Base-by-base conservation (phyloP, 176 grass and related monocot species). In the Ampelocalamus luodianensis region DNA sequence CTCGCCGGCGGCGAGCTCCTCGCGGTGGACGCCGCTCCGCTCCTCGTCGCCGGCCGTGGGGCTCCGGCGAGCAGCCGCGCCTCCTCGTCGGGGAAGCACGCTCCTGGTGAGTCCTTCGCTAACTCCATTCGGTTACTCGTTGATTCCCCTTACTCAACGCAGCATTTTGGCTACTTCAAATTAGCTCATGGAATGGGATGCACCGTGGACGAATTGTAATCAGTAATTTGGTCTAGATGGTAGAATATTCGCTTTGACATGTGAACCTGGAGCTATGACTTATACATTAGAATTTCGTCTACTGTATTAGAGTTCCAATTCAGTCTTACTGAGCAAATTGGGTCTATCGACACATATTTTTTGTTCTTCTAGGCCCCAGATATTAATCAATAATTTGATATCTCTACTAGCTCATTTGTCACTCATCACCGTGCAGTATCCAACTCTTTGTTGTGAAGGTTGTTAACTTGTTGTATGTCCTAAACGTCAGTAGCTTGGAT, bases 91-190 rank as follows among this genome's bases (percentile, higher is more conserved):
- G 9, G 68, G 74, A 27, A 23, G 17, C 6, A 32, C 68, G 2
- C 61, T 90, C 13, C 59, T 64, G 89, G 89, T 90, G 48, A 83
- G 79, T 1, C 34, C 24, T 4, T 34, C 3, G 22, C 11, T 26
- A 5, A 3, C 27, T 36, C 26, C 38, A 22, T 58, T 67, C 36
- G 11, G 16, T 10, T 46, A 44, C 49, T 60, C 18, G 23, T 54
- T 56, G 65, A 4, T 68, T 68, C 34, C 10, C 23, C 16, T 76
- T 46, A 0, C 48, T n/a, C 15, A 10, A 46, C 5, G 2, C 55
- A 3, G 5, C 48, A 45, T 70, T 76, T 40, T 48, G 48, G 13
- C 10, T 22, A 5, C 17, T 6, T 16, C 54, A 5, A 58, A 16
- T 6, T 76, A 24, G 51, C 42, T 17, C 10, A 15, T 43, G 11